These are phyloP conservation scores for Pichia sp. DNA, from an alignment of 1,139 yeast genomes.

Conservation along the genomic window DNA sequence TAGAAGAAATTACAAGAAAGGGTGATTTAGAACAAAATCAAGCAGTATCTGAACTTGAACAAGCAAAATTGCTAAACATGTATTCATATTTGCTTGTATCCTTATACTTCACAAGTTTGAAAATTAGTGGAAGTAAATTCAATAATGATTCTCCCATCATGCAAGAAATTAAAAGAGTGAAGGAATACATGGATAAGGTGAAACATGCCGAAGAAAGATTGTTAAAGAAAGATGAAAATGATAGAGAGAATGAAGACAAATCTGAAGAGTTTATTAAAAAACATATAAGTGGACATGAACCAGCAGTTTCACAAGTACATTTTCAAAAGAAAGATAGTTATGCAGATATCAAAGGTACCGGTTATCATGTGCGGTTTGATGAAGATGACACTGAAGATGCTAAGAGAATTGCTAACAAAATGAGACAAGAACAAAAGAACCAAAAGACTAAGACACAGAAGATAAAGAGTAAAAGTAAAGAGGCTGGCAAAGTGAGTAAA, in stretches of 20 bases:
- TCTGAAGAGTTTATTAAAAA: slow-evolving; percentile 39
- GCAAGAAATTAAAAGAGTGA: slow-evolving; percentile 66
- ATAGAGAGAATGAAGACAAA: slow-evolving; percentile 24
- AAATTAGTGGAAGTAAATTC: slow-evolving; percentile 49
- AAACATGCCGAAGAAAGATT: slow-evolving; percentile 37
- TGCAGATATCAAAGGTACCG: slow-evolving; percentile 12
- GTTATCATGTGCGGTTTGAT: slow-evolving; percentile 8
- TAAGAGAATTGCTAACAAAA: neutral
- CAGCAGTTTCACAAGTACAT: slow-evolving; percentile 55
- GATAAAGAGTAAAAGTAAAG: too few species aligned
- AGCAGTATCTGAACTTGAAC: slow-evolving; percentile 16
- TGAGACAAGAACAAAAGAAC: neutral
- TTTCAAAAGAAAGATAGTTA: slow-evolving; percentile 44
- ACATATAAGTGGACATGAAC: slow-evolving; percentile 40
- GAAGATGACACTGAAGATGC: neutral
- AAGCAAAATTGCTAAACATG: slow-evolving; percentile 24
- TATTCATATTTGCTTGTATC: slow-evolving; percentile 44
- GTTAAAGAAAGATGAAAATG: slow-evolving; percentile 20
- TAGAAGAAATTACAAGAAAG: slow-evolving; percentile 11
- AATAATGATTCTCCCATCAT: slow-evolving; percentile 56
- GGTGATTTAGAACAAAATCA: slow-evolving; percentile 7
- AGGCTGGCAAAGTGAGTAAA: too few species aligned
- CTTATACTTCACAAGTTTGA: slow-evolving; percentile 50
- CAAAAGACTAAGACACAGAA: too few species aligned
- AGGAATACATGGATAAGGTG: slow-evolving; percentile 58